phyloP scores from a whole-genome alignment of 2,329 filamentous ascomycete genomes.

The Magnaporthiopsis incrustans region DNA sequence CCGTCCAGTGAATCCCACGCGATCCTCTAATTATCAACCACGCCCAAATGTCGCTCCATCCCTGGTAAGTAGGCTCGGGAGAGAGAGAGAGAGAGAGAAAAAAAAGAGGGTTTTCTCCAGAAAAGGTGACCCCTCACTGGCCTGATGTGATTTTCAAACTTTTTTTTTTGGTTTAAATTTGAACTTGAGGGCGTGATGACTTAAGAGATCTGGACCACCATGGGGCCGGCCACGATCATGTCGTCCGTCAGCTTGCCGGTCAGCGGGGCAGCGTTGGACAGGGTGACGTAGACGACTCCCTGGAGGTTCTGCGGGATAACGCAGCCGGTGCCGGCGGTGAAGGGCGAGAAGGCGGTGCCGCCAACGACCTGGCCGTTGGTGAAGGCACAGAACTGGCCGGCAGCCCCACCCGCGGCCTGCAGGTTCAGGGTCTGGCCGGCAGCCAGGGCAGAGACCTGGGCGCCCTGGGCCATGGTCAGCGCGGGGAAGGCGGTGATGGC shows the following conservation, averaged over 20 bases:
- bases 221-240: slow-evolving; percentile 58
- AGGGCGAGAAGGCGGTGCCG: slow-evolving; percentile 51
- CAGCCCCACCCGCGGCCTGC: slow-evolving; percentile 39
- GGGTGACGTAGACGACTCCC: slow-evolving; percentile 59
- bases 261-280: slow-evolving; percentile 46
- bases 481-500: slow-evolving; percentile 56
- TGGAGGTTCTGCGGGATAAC: slow-evolving; percentile 50
- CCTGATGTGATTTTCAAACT: neutral
- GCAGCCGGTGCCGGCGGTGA: slow-evolving; percentile 47
- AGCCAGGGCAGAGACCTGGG: slow-evolving; percentile 27
- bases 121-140: neutral
- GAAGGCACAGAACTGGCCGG: slow-evolving; percentile 57
- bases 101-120: neutral
- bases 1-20: neutral
- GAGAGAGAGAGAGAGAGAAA: neutral
- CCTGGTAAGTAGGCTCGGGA: neutral
- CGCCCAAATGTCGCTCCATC: neutral
- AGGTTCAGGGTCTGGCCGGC: slow-evolving; percentile 38
- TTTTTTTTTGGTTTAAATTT: neutral
- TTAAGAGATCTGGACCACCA: slow-evolving; percentile 47
- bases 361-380: slow-evolving; percentile 51
- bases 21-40: neutral
- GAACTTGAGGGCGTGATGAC: slow-evolving; percentile 5
- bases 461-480: slow-evolving; percentile 41
- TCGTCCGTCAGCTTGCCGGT: slow-evolving; percentile 49